A percentile compares a stretch with the other conserved stretches of the same genome.
Conservation (phyloP, 31 red algal species). For the Endocladia muricata region DNA sequence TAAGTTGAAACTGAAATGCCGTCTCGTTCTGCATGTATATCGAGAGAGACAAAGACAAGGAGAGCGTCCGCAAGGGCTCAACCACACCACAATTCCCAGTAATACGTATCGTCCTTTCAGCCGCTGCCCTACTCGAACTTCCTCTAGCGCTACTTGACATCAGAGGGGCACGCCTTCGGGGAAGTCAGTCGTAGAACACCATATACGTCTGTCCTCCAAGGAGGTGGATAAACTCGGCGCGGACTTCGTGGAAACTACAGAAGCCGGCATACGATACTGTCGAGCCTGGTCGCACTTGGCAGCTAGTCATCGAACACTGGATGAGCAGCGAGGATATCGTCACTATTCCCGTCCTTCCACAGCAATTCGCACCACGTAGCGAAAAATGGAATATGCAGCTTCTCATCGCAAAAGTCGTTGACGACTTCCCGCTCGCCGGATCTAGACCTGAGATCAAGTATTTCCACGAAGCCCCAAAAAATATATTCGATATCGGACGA, state of each 20-base stretch:
- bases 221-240: background rate
- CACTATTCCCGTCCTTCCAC: slow-evolving; percentile 21
- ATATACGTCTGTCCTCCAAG: slow-evolving; percentile 26
- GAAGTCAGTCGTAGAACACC: background rate
- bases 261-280: slow-evolving; percentile 21
- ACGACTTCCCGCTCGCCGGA: slow-evolving; percentile 18
- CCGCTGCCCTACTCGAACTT: background rate
- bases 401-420: slow-evolving; percentile 29
- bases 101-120: slow-evolving; percentile 1
- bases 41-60: slow-evolving; percentile 18
- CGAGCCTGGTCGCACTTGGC: slow-evolving; percentile 36
- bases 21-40: slow-evolving; percentile 13
- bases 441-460: background rate
- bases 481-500: background rate
- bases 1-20: slow-evolving; percentile 9
- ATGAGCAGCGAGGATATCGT: slow-evolving; percentile 2
- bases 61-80: slow-evolving; percentile 1
- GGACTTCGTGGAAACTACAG: slow-evolving; percentile 17
- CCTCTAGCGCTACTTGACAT: background rate
- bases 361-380: slow-evolving; percentile 23
- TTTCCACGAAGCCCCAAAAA: background rate
- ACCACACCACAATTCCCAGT: slow-evolving; percentile 8
- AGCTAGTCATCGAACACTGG: slow-evolving; percentile 27
- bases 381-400: background rate
- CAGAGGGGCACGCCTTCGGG: too few species aligned